phyloP scores from a whole-genome alignment of 176 grass and related monocot genomes.

The Chrysopogon serrulatus region DNA sequence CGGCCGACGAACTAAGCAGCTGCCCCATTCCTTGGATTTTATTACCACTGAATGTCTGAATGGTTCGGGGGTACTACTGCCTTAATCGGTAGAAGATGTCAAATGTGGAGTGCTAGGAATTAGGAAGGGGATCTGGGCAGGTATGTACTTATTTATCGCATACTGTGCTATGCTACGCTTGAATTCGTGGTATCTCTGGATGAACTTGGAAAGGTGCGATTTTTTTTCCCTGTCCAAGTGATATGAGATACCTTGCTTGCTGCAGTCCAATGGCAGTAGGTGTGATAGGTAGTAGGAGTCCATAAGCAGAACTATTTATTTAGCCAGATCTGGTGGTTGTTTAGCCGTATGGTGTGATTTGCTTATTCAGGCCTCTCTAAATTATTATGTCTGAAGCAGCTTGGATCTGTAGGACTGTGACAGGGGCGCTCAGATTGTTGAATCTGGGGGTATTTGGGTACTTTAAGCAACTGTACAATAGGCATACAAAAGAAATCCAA shows the following conservation, averaged over 20 bases:
- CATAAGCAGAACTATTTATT: background rate
- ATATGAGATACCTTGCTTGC: background rate
- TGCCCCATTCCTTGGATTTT: background rate
- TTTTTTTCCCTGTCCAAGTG: background rate
- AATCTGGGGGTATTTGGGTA: background rate
- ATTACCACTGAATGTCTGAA: no score
- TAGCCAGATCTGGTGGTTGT: slow-evolving; percentile 2
- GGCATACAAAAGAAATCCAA: background rate
- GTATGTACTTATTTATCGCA: background rate
- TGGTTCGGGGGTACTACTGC: background rate
- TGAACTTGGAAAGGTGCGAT: background rate
- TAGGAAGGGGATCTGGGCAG: background rate
- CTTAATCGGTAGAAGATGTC: background rate
- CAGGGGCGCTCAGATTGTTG: background rate
- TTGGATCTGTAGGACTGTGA: background rate
- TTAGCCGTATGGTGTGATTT: background rate
- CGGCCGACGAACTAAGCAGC: background rate
- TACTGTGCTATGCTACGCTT: background rate
- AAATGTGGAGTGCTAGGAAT: background rate
- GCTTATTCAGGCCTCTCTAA: background rate
- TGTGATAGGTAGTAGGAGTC: background rate
- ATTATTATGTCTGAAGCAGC: background rate
- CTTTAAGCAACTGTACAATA: background rate
- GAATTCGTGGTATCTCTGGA: background rate
- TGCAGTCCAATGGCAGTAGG: background rate